These are phyloP conservation scores for Alternaria sp. DNA, from an alignment of 2,329 filamentous ascomycete species.

Conservation along the genomic window DNA sequence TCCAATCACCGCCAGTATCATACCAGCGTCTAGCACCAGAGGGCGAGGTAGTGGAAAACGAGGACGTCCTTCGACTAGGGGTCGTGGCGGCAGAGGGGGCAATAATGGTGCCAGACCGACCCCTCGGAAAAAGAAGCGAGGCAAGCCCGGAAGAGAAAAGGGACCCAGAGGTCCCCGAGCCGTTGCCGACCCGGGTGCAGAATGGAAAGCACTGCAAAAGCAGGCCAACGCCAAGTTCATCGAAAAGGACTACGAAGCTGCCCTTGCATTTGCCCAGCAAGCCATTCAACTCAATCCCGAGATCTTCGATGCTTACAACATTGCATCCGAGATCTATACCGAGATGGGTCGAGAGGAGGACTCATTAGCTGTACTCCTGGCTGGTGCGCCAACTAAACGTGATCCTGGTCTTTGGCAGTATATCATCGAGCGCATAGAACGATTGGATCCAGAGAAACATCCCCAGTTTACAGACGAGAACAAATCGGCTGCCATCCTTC, in stretches of 20 bases:
- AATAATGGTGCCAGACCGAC: conserved; percentile 20
- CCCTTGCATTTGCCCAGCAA: conserved; percentile 40
- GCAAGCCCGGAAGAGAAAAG: conserved; percentile 34
- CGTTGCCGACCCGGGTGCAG: conserved; percentile 70
- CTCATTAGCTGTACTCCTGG: conserved; percentile 62
- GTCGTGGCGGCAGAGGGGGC: conserved; percentile 36
- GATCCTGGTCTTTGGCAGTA: conserved; percentile 64
- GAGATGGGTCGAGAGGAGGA: conserved; percentile 63
- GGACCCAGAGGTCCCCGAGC: conserved; percentile 56
- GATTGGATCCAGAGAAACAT: conserved; percentile 48
- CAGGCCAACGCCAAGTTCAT: conserved; percentile 73
- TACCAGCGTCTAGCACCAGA: conserved; percentile 16
- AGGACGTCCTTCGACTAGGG: conserved; percentile 34
- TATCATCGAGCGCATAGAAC: conserved; percentile 61
- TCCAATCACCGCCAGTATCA: not conserved
- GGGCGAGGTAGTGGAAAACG: conserved; percentile 27
- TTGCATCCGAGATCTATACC: conserved; percentile 65
- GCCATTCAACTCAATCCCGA: conserved; percentile 61
- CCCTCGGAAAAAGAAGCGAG: conserved; percentile 27
- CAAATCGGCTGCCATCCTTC: conserved; percentile 37
- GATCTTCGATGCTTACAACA: conserved; percentile 66
- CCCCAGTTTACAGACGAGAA: conserved; percentile 35
- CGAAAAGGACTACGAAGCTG: conserved; percentile 63
- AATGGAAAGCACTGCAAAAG: conserved; percentile 72
- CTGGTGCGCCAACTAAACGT: conserved; percentile 63